These are phyloP conservation scores for Sarocladium strictum DNA, from an alignment of 2,329 filamentous ascomycete genomes.

Conservation along the genomic window DNA sequence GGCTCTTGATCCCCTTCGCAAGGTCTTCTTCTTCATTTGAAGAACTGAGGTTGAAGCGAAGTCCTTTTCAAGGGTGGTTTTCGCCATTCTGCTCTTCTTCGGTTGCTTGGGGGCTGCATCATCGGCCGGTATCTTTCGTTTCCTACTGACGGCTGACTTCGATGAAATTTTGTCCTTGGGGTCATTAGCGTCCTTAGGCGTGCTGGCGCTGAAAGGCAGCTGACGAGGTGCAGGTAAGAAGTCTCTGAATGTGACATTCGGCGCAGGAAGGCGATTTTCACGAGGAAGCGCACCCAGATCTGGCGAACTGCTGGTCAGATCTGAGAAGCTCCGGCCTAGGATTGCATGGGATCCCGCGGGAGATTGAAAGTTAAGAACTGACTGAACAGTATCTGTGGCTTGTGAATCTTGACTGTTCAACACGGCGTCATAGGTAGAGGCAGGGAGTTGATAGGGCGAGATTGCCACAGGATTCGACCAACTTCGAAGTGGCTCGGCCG, in stretches of 20 bases:
- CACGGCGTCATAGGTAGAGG: too few relatives aligned
- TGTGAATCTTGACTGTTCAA: neutral
- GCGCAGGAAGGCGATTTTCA: too few relatives aligned
- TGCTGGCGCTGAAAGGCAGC: constrained; percentile 4
- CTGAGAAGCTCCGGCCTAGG: neutral
- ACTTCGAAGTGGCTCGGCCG: neutral
- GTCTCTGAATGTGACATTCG: neutral
- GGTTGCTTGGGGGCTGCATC: neutral
- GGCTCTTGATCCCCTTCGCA: too few relatives aligned
- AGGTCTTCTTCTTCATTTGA: too few relatives aligned
- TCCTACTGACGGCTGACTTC: neutral
- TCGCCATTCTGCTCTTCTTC: too few relatives aligned
- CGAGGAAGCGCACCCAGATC: neutral
- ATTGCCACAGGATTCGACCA: neutral
- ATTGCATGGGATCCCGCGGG: neutral
- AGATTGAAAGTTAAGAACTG: neutral
- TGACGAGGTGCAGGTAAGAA: neutral
- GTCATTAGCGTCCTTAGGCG: neutral
- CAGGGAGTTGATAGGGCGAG: neutral
- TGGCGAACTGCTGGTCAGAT: neutral
- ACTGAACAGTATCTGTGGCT: too few relatives aligned
- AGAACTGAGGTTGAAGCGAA: too few relatives aligned
- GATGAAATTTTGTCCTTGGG: neutral
- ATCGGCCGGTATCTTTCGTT: neutral
- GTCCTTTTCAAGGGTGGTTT: too few relatives aligned